These are phyloP conservation scores for Fusarium sp. DNA, from an alignment of 2,329 filamentous ascomycete species.

Conservation along the genomic window DNA sequence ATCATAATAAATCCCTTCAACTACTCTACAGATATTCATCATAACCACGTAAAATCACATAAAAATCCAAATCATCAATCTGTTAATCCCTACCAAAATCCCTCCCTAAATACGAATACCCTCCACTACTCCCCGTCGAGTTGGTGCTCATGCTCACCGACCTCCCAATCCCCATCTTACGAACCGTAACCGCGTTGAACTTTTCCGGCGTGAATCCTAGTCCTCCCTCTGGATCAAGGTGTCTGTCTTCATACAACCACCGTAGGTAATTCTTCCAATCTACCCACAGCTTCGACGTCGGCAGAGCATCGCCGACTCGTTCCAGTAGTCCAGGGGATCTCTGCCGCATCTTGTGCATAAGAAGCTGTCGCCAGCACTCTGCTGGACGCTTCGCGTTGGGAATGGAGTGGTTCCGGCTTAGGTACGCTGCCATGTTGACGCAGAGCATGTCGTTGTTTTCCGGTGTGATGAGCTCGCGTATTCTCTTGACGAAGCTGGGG, in stretches of 20 bases:
- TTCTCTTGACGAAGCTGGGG: constrained; percentile 8
- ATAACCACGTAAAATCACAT: background rate
- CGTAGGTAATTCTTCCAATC: constrained; percentile 16
- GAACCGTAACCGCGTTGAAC: constrained; percentile 14
- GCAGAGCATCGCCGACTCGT: constrained; percentile 5
- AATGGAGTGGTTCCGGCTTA: background rate
- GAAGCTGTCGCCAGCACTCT: constrained; percentile 20
- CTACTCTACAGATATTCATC: background rate
- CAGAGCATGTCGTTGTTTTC: constrained; percentile 18
- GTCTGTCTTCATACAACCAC: constrained; percentile 10
- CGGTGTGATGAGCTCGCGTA: constrained; percentile 5
- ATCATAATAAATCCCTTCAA: background rate
- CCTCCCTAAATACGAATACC: background rate
- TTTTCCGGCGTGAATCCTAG: constrained; percentile 27
- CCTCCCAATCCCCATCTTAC: constrained; percentile 23
- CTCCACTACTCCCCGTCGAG: constrained; percentile 15
- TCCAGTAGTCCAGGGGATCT: constrained; percentile 10
- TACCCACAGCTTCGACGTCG: constrained; percentile 6
- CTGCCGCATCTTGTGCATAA: constrained; percentile 22
- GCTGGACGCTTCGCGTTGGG: background rate
- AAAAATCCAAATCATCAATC: background rate
- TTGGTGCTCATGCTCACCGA: constrained; percentile 18
- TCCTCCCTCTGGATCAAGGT: constrained; percentile 18
- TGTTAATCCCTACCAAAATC: constrained; percentile 2
- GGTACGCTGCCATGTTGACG: constrained; percentile 15